Percentiles rank a stretch among this genome's conserved stretches.
These are phyloP conservation scores for Hypoxylon trugodes DNA, from an alignment of 495 filamentous ascomycete species.

Conservation along the genomic window DNA sequence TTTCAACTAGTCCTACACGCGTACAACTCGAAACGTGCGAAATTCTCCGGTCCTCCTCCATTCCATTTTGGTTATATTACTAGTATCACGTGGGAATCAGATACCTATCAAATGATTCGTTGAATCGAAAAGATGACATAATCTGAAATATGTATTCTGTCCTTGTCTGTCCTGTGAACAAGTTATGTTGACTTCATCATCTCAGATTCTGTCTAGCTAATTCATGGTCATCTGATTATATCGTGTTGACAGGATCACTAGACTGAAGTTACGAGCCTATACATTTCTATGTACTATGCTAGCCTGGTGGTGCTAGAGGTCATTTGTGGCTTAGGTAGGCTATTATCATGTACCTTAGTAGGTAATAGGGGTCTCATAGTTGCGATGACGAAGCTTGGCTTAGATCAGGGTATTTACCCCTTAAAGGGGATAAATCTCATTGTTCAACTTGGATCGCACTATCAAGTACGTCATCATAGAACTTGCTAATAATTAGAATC, in stretches of 20 bases:
- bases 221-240: slow-evolving; percentile 10
- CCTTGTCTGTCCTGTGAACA: slow-evolving; percentile 3
- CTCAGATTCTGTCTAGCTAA: slow-evolving; percentile 4
- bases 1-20: no score
- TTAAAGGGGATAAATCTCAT: no score
- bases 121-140: slow-evolving; percentile 22
- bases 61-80: background rate
- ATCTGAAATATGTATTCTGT: background rate
- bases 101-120: slow-evolving; percentile 7
- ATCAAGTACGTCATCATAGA: no score
- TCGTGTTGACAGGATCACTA: background rate
- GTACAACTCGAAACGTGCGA: background rate
- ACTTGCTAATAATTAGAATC: no score
- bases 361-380: no score
- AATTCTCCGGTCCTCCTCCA: background rate
- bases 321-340: slow-evolving; percentile 1
- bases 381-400: background rate
- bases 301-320: background rate
- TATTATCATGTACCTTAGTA: no score
- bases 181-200: slow-evolving; percentile 29
- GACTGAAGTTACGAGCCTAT: background rate
- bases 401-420: no score
- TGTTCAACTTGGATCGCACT: no score
- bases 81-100: slow-evolving; percentile 1
- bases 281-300: no score